Evolutionary conservation across 441 rosid species (phyloP), one percentile per base, ranked within the genome.

Genomic region (Populus hybrid): DNA sequence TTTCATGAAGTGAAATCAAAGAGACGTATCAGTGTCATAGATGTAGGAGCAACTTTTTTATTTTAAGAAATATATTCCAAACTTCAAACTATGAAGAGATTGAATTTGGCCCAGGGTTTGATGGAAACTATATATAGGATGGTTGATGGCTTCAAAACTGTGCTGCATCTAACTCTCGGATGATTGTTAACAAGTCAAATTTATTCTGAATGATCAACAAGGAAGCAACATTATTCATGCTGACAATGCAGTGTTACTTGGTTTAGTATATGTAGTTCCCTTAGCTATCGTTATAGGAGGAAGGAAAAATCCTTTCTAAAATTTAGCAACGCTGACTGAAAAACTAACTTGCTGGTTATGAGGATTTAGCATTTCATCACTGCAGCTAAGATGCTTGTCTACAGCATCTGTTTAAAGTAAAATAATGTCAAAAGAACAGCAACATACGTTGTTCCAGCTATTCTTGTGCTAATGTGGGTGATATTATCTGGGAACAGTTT

Each of bases 401-500:
- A 70, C 18, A 67, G 67, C 23, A 40, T 59, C 34, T n/a, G 77
- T 70, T 50, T 32, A 24, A 73, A 35, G 73, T 69, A 76, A 30
- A 64, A 70, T 21, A 61, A 5, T 21, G 66, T 63, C 14, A 23
- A 23, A 63, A 63, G 66, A 32, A 26, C 46, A 73, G 6, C 26
- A 76, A 71, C 89, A 72, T 85, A 91, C 97, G 91, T 90, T 73
- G 97, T 93, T 82, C 98, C 97, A 32, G 98, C 98, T 50, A 94
- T 88, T 79, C 95, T 85, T 57, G 99, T 93, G 85, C 93, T 93
- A 71, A 95, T 92, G 80, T 93, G 99, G 85, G 99, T 92, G 81
- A 93, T 93, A 79, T 92, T 74, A 67, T 93, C 95, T 11, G 99
- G 97, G 79, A 95, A 95, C 74, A 95, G 97, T 85, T 93, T 95